phyloP scores from a whole-genome alignment of 2,329 filamentous ascomycete species.

The Thelonectria discophora region DNA sequence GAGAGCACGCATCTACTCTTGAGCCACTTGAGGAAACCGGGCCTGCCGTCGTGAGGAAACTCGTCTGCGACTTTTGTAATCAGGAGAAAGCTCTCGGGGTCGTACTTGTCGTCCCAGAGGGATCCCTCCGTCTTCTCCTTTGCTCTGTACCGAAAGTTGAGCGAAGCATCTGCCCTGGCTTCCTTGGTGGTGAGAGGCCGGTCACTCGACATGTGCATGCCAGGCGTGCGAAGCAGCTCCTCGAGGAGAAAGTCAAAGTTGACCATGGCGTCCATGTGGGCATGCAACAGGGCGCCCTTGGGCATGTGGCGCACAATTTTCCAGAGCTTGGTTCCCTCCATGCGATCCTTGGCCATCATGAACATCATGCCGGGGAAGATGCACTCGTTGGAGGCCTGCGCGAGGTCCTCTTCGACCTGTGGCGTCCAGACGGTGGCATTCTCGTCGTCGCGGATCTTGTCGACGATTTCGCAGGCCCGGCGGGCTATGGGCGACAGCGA shows the following conservation, averaged over 20 bases:
- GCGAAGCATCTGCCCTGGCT: conserved; percentile 61
- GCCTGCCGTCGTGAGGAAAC: conserved; percentile 76
- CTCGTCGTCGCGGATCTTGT: conserved; percentile 81
- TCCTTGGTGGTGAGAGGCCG: conserved; percentile 62
- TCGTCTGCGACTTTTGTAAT: conserved; percentile 71
- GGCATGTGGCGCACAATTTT: conserved; percentile 86
- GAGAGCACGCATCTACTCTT: conserved; percentile 77
- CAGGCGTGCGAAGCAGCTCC: conserved; percentile 73
- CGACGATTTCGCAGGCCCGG: conserved; percentile 81
- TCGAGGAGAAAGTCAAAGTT: conserved; percentile 83
- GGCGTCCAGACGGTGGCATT: conserved; percentile 79
- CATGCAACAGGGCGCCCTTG: conserved; percentile 86
- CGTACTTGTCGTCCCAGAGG: conserved; percentile 75
- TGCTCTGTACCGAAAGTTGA: conserved; percentile 71
- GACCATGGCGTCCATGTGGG: conserved; percentile 91
- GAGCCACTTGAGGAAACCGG: conserved; percentile 81
- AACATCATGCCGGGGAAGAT: conserved; percentile 95
- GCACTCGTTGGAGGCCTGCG: conserved; percentile 67
- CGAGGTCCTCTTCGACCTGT: conserved; percentile 74
- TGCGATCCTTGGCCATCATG: conserved; percentile 81
- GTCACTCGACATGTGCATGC: conserved; percentile 75
- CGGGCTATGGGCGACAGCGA: conserved; percentile 81
- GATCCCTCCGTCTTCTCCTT: conserved; percentile 54
- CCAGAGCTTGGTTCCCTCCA: conserved; percentile 88
- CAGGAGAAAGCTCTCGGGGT: conserved; percentile 65